A percentile compares a stretch with the other conserved stretches of the same genome.
phyloP scores from a whole-genome alignment of 2,329 filamentous ascomycete species.

The Colletotrichum sp. region DNA sequence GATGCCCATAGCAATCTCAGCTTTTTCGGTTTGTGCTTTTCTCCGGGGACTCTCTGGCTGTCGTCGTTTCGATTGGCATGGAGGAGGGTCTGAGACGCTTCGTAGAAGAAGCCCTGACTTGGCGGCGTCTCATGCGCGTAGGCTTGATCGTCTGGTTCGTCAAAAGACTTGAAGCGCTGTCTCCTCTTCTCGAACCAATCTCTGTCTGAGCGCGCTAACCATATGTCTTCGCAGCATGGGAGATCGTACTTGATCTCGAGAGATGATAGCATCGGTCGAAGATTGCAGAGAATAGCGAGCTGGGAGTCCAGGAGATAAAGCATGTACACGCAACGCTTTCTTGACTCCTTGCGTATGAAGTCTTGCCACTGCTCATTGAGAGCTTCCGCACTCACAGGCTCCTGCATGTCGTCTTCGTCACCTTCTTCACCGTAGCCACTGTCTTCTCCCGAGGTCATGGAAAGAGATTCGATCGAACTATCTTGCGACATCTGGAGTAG shows the following conservation, averaged over 20 bases:
- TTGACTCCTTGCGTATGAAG: neutral
- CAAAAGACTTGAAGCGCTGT: slow-evolving; percentile 6
- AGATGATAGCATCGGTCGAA: slow-evolving; percentile 2
- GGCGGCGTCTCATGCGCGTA: slow-evolving; percentile 1
- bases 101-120: neutral
- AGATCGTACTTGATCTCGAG: slow-evolving; percentile 13
- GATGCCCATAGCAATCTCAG: slow-evolving; percentile 5
- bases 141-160: slow-evolving; percentile 1
- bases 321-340: slow-evolving; percentile 9
- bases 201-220: neutral
- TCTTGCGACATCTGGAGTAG: slow-evolving; percentile 9
- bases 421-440: neutral
- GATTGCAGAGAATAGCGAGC: slow-evolving; percentile 2
- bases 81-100: neutral
- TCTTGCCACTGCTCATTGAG: neutral
- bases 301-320: slow-evolving; percentile 5
- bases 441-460: neutral
- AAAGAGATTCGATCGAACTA: neutral
- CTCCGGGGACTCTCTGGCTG: neutral
- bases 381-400: neutral
- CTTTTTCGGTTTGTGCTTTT: neutral
- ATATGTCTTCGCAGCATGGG: slow-evolving; percentile 4
- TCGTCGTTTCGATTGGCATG: neutral
- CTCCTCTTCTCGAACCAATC: neutral
- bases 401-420: neutral